These are phyloP conservation scores for Verticillium tricorpus DNA, from an alignment of 2,329 filamentous ascomycete species.

Conservation along the genomic window DNA sequence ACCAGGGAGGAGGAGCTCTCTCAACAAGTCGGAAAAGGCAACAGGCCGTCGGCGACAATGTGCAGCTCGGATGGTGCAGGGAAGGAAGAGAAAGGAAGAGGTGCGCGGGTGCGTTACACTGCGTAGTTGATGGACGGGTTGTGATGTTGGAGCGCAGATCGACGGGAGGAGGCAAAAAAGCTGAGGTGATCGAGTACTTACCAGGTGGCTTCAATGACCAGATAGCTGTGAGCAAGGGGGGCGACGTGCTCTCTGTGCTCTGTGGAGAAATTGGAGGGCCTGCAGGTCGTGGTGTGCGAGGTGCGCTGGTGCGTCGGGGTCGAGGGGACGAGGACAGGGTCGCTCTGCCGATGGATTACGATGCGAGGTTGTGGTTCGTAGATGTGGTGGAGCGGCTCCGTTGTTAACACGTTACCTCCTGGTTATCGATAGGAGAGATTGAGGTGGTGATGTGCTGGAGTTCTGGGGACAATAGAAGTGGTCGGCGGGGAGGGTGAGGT, in stretches of 20 bases:
- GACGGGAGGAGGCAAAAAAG: neutral
- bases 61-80: neutral
- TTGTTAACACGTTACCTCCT: neutral
- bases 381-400: neutral
- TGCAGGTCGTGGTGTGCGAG: neutral
- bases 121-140: neutral
- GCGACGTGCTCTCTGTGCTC: neutral
- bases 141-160: neutral
- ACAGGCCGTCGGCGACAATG: neutral
- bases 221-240: neutral
- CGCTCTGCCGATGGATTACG: neutral
- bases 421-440: neutral
- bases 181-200: neutral
- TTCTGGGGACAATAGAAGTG: neutral
- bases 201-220: neutral
- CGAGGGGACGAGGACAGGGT: neutral
- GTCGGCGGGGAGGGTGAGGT: neutral
- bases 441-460: neutral
- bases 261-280: neutral
- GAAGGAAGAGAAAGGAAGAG: neutral
- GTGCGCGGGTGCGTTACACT: neutral
- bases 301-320: neutral
- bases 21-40: neutral
- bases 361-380: neutral
- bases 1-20: neutral